Evolutionary conservation across 129 eudicot species (phyloP).

Genomic region (Chrysanthemum makinoi): DNA sequence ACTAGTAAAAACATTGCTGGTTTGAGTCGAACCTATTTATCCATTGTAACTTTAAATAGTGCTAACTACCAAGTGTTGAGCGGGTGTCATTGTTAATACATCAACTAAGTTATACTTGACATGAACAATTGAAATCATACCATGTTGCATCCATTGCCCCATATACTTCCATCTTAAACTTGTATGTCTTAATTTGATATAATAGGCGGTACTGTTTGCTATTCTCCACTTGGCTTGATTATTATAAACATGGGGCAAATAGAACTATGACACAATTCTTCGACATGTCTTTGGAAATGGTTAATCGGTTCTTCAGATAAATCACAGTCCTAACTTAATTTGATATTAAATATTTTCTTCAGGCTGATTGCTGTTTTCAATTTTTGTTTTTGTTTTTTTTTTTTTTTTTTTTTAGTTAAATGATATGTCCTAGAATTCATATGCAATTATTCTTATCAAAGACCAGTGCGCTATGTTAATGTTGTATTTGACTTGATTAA

Average conservation of each 20-base stretch:
- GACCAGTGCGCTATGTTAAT: background rate
- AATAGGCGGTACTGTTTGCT: background rate
- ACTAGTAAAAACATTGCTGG: background rate
- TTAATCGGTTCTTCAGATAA: background rate
- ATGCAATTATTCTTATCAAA: background rate
- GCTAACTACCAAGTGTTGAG: background rate
- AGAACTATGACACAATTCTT: background rate
- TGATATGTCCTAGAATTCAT: background rate
- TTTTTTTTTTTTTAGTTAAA: background rate
- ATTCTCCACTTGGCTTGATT: background rate
- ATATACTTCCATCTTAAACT: background rate
- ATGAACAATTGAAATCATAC: background rate
- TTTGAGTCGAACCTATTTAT: background rate
- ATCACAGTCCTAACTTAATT: background rate
- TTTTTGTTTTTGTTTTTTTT: slow-evolving; percentile 8
- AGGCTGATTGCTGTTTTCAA: background rate
- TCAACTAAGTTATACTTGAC: background rate
- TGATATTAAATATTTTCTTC: background rate
- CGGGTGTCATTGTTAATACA: background rate
- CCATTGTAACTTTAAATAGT: background rate
- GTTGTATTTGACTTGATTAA: slow-evolving; percentile 5
- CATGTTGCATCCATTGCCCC: background rate
- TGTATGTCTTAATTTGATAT: background rate
- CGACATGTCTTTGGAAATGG: background rate
- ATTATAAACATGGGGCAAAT: background rate